A percentile compares a stretch with the other conserved stretches of the same genome.
These are phyloP conservation scores for Nicotiana noctiflora DNA, from an alignment of 257 asterid species.

Conservation along the genomic window DNA sequence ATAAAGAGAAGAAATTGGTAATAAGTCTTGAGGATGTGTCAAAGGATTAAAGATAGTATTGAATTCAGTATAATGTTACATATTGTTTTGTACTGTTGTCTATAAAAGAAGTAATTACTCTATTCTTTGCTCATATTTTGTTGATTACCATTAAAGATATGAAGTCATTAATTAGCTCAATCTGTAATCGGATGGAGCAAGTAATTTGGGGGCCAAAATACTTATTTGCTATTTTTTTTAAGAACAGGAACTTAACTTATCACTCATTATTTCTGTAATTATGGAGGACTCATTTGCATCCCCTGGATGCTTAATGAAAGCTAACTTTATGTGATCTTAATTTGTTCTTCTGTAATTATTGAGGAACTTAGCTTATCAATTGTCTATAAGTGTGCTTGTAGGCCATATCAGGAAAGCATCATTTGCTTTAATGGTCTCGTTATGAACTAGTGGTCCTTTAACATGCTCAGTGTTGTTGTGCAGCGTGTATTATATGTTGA, in stretches of 20 bases:
- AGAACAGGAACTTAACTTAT: background rate
- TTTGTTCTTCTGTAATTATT: too few relatives aligned
- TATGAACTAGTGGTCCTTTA: background rate
- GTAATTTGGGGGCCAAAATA: background rate
- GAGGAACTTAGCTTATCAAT: too few relatives aligned
- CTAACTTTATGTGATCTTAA: too few relatives aligned
- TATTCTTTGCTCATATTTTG: background rate
- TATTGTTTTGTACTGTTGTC: background rate
- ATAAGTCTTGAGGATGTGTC: background rate
- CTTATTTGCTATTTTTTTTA: background rate
- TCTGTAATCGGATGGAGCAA: background rate
- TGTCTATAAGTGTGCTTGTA: background rate
- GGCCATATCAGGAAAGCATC: background rate
- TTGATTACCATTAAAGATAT: background rate
- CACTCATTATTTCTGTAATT: background rate
- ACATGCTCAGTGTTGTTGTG: background rate
- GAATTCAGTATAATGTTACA: too few relatives aligned
- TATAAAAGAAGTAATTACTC: background rate
- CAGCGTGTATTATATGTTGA: constrained; percentile 56
- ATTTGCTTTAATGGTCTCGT: background rate
- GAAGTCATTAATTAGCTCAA: background rate
- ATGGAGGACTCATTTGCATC: too few relatives aligned
- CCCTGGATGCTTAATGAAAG: too few relatives aligned
- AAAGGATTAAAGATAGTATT: background rate
- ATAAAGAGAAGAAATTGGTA: background rate